Evolutionary conservation across 2,329 filamentous ascomycete species (phyloP).

Genomic region (Paracorniculantispora psalliotae): DNA sequence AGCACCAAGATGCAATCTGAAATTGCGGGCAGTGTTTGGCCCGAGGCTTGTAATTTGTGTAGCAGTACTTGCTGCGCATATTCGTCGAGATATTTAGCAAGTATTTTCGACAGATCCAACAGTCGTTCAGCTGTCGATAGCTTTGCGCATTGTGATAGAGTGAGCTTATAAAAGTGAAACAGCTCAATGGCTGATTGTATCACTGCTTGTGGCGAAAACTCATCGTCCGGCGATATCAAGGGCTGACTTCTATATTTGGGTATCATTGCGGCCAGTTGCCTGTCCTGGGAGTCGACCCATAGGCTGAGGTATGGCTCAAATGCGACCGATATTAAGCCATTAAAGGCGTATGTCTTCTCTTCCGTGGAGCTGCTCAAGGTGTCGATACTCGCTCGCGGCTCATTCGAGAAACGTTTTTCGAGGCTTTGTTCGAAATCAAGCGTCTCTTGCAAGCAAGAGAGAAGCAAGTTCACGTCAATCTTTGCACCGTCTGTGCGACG

Average conservation of each 20-base stretch:
- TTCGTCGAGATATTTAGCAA: slow-evolving; percentile 90
- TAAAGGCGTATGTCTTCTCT: slow-evolving; percentile 71
- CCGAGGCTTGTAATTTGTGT: slow-evolving; percentile 58
- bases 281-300: slow-evolving; percentile 96
- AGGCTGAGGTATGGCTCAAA: slow-evolving; percentile 96
- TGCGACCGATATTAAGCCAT: slow-evolving; percentile 88
- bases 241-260: slow-evolving; percentile 83
- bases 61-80: slow-evolving; percentile 92
- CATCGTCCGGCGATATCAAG: slow-evolving; percentile 76
- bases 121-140: slow-evolving; percentile 86
- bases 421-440: slow-evolving; percentile 93
- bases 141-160: slow-evolving; percentile 90
- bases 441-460: slow-evolving; percentile 90
- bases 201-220: slow-evolving; percentile 85
- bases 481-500: slow-evolving; percentile 70
- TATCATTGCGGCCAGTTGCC: slow-evolving; percentile 75
- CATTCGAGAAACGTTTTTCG: slow-evolving; percentile 73
- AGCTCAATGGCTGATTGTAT: slow-evolving; percentile 92
- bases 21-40: slow-evolving; percentile 47
- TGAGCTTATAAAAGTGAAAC: slow-evolving; percentile 94
- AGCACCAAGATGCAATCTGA: slow-evolving; percentile 82
- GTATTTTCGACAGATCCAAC: slow-evolving; percentile 75
- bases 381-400: slow-evolving; percentile 77
- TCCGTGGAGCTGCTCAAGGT: slow-evolving; percentile 75
- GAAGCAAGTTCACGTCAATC: slow-evolving; percentile 81